phyloP scores from a whole-genome alignment of 1,284 basidiomycete species.

The Tilletia caries region DNA sequence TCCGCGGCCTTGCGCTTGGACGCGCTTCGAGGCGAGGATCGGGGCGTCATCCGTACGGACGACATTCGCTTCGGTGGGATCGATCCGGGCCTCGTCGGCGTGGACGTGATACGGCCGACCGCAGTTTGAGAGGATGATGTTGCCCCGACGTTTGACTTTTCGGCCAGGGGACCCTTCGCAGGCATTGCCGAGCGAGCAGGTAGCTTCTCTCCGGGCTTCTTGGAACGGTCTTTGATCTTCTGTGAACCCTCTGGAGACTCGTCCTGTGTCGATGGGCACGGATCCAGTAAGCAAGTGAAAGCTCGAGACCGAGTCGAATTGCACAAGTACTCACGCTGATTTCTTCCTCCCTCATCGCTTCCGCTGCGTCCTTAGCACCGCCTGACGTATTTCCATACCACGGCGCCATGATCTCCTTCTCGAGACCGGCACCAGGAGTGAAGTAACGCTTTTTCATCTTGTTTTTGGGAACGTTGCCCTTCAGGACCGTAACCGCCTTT shows the following conservation, averaged over 20 bases:
- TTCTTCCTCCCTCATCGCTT: neutral
- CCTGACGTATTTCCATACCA: neutral
- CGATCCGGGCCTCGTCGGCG: neutral
- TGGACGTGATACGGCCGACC: neutral
- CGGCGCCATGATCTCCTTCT: constrained; percentile 6
- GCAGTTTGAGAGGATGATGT: neutral
- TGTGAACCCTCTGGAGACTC: neutral
- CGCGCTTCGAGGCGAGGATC: neutral
- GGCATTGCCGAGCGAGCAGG: too few species aligned
- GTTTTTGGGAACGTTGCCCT: neutral
- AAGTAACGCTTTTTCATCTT: constrained; percentile 2
- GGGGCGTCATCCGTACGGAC: neutral
- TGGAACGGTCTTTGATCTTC: too few species aligned
- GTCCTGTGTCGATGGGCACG: neutral
- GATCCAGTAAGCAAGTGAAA: neutral
- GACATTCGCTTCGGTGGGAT: neutral
- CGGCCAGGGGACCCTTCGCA: too few species aligned
- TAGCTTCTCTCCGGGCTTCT: too few species aligned
- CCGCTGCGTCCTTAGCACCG: neutral
- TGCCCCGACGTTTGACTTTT: too few species aligned
- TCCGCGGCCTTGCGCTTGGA: constrained; percentile 7
- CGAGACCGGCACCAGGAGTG: constrained; percentile 7
- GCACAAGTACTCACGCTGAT: neutral
- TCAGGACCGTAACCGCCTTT: constrained; percentile 4
- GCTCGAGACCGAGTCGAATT: neutral